Evolutionary conservation across 768 basidiomycete genomes (phyloP).

Genomic region (Paxillus ammoniavirescens): DNA sequence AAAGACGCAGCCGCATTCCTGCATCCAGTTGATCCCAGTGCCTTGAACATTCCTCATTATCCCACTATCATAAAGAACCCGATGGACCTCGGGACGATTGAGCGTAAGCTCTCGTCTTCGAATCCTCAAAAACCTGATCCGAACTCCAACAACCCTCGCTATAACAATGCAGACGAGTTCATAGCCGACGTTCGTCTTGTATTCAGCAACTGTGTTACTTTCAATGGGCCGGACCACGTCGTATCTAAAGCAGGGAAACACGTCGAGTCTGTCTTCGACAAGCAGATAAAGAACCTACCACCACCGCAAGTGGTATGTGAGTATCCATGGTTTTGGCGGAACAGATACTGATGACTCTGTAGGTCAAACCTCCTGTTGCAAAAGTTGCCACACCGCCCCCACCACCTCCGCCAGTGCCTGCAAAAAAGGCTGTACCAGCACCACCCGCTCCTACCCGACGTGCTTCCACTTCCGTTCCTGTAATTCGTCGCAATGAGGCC

Average conservation of each 20-base stretch:
- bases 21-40: slow-evolving; percentile 85
- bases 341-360: slow-evolving; percentile 14
- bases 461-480: slow-evolving; percentile 77
- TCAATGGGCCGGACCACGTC: slow-evolving; percentile 91
- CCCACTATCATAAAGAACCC: slow-evolving; percentile 81
- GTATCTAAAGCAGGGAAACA: slow-evolving; percentile 79
- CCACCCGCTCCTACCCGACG: slow-evolving; percentile 54
- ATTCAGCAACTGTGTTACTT: slow-evolving; percentile 83
- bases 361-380: slow-evolving; percentile 42
- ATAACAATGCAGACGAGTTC: slow-evolving; percentile 76
- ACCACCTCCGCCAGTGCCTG: slow-evolving; percentile 38
- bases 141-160: slow-evolving; percentile 72
- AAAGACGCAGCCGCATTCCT: slow-evolving; percentile 83
- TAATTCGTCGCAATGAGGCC: slow-evolving; percentile 75
- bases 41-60: slow-evolving; percentile 86
- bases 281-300: slow-evolving; percentile 82
- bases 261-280: slow-evolving; percentile 84
- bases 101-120: slow-evolving; percentile 79
- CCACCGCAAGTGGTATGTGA: slow-evolving; percentile 67
- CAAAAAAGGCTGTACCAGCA: slow-evolving; percentile 30
- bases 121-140: slow-evolving; percentile 77
- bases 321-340: slow-evolving; percentile 15
- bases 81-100: slow-evolving; percentile 93
- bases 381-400: slow-evolving; percentile 43
- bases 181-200: slow-evolving; percentile 82